phyloP scores from a whole-genome alignment of 192 early-diverging fungal genomes.

The Rhizophagus sp. region DNA sequence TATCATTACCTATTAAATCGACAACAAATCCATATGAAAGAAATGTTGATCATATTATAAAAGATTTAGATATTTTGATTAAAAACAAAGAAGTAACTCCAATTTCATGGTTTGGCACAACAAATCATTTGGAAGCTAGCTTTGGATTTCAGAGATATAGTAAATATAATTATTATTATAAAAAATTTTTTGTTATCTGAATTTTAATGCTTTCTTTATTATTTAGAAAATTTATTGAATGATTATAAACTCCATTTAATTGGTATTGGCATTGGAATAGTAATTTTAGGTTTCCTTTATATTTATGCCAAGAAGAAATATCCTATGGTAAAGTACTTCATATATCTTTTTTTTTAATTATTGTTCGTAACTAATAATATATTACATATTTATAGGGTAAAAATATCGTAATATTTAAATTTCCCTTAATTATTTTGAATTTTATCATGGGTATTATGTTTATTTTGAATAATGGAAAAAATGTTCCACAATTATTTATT shows the following conservation, averaged over 20 bases:
- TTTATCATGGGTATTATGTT: conserved; percentile 1
- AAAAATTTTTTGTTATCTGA: background rate
- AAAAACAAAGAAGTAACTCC: background rate
- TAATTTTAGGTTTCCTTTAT: background rate
- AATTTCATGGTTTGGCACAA: background rate
- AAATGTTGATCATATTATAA: background rate
- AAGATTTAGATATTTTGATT: conserved; percentile 8
- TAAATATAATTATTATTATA: background rate
- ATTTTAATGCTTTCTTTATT: background rate
- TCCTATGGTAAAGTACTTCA: background rate
- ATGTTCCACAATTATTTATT: background rate
- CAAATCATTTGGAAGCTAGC: background rate
- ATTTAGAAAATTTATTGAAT: background rate
- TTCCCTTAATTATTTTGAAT: background rate
- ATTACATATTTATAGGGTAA: background rate
- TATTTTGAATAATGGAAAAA: background rate
- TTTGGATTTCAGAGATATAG: background rate
- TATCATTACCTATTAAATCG: background rate
- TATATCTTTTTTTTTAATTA: background rate
- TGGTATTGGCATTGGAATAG: background rate
- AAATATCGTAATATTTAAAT: conserved; percentile 1
- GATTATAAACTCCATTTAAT: background rate
- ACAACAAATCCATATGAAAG: background rate
- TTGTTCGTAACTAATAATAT: no score
- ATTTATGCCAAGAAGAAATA: background rate